Base-by-base conservation (phyloP, 176 grass and related monocot species). In the Phyllostachys edulis region DNA sequence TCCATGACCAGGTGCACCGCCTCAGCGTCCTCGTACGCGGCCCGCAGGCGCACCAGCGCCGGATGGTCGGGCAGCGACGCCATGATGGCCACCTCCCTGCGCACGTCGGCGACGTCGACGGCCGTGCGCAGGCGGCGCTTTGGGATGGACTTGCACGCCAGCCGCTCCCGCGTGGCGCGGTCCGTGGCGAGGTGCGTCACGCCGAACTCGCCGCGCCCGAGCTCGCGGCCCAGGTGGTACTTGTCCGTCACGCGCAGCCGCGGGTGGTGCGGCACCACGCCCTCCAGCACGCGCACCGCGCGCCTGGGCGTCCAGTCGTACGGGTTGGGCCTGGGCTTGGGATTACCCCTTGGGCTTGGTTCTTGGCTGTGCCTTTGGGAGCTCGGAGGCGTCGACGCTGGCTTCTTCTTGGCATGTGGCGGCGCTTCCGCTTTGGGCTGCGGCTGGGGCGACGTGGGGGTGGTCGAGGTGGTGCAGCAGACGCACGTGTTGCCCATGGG, bases 1-100 rank as follows among this genome's bases (percentile, higher is more conserved):
- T 94, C 93, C 93, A 94, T 94, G 26, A 94, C 93, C 11, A 94
- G 88, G 90, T 94, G 93, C 69, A 94, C 93, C 17, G 93, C 93
- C 0, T 88, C 88, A 42, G 20, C 69, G 78, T 94, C 93, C 90
- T 94, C 93, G 79, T 92, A 94, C 0, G 90, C 87, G 0, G 88
- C 93, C 5, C 90, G 63, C 9, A 94, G 69, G 0, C 82, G 78
- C 24, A 94, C 93, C 11, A 94, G 82, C 50, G 89, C 87, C 61
- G 92, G 92, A 79, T 94, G 92, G 24, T 85, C 88, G 0, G 92
- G 92, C 4, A 94, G 83, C 49, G 88, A 81, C 57, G 92, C 87
- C 92, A 94, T 94, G 85, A 94, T 94, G 50, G 92, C 86, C 46
- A 94, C 92, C 90, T 95, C 93, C 0, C 93, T 82, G 0, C 90